Conservation (phyloP, 768 basidiomycete genomes). For the Lactarius akahatsu region DNA sequence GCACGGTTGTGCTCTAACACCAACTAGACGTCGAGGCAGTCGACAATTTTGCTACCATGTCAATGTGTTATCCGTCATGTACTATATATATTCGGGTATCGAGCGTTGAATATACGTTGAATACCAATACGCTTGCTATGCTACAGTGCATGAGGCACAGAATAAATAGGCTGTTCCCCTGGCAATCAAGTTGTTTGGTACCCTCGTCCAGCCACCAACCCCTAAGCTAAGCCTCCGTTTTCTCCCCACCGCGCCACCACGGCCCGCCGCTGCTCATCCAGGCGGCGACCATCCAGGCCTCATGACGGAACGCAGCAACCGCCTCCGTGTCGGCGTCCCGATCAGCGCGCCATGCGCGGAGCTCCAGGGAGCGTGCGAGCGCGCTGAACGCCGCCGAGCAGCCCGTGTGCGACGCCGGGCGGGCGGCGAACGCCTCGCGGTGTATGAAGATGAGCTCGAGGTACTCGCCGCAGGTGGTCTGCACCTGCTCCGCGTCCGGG, state of each 20-base stretch:
- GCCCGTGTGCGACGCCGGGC: slow-evolving; percentile 58
- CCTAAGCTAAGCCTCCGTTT: slow-evolving; percentile 16
- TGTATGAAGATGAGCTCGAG: slow-evolving; percentile 78
- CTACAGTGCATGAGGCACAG: slow-evolving; percentile 17
- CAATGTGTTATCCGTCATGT: slow-evolving; percentile 3
- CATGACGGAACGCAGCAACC: slow-evolving; percentile 63
- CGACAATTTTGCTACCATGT: not conserved
- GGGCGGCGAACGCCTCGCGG: slow-evolving; percentile 64
- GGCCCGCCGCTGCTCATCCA: slow-evolving; percentile 27
- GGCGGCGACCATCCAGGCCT: slow-evolving; percentile 56
- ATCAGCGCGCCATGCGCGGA: slow-evolving; percentile 66
- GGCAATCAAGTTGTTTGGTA: slow-evolving; percentile 7
- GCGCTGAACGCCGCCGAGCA: slow-evolving; percentile 67
- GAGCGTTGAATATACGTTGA: slow-evolving; percentile 12
- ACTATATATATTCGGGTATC: slow-evolving; percentile 14
- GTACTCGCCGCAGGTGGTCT: slow-evolving; percentile 70
- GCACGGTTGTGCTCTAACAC: not conserved
- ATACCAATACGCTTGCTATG: slow-evolving; percentile 22
- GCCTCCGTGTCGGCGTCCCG: slow-evolving; percentile 71
- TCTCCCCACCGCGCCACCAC: slow-evolving; percentile 29
- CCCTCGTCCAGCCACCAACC: not conserved
- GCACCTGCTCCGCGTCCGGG: slow-evolving; percentile 35
- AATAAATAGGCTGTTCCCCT: slow-evolving; percentile 5
- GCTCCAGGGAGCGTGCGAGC: slow-evolving; percentile 62
- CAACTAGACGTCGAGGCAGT: not conserved